Evolutionary conservation across 192 early-diverging fungal species (phyloP), one percentile per base, ranked within the genome.

Genomic region (Pilobolus umbonatus): DNA sequence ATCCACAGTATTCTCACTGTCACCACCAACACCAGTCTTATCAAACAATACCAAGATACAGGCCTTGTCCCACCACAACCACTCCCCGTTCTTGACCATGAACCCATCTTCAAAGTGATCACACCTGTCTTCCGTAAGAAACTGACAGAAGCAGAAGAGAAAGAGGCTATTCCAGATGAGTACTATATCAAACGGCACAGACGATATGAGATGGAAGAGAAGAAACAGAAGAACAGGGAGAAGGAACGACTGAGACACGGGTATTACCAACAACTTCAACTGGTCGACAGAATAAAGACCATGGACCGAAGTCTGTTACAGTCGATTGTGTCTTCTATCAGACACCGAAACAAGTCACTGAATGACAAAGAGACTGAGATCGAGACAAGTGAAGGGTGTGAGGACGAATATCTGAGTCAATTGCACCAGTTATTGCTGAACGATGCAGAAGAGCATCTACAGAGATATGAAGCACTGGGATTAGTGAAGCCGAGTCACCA

Each of bases 161-260:
- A 34, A 63, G 68, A 46, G 55, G 65, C 35, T 28, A 62, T 59
- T 29, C 30, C 65, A 6, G 74, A 78, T 40, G 74, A 61, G n/a
- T 62, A 66, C 25, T 82, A 82, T 43, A 55, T 76, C 22, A 72
- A 72, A 34, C 71, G 78, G 0, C 80, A 82, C 43, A 60, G 71
- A 11, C 79, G 80, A 38, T 70, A 76, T 38, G 77, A 82, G 50
- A 65, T 75, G 52, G 71, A 73, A 22, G 80, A 82, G 56, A 80
- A 79, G 51, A 80, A 72, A 45, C 40, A 78, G 30, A 82, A 80
- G 52, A 82, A 82, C 45, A 51, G 80, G 32, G 80, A 82, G 57
- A 71, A 72, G 43, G 80, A 82, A 61, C 72, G 71, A 22, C 47
- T 82, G 29, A 61, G 61, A 11, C 76, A 82, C 25, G 78, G 73